Conservation (phyloP, 2,329 filamentous ascomycete genomes). For the Westerdykella sp. region DNA sequence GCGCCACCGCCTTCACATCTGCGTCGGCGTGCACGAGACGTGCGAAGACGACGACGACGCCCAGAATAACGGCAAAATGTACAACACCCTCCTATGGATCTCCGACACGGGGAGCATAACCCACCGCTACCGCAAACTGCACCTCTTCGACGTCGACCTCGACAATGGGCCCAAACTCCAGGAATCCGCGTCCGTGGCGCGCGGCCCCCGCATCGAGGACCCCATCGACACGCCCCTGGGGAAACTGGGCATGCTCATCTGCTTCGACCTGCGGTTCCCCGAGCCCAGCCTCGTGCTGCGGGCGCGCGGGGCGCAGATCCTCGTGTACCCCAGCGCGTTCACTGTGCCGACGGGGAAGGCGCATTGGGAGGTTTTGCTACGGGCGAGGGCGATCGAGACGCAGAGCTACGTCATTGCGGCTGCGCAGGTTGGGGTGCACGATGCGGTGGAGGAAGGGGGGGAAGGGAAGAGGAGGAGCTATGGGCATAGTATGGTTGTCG, state of each 20-base stretch:
- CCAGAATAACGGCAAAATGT: conserved; percentile 43
- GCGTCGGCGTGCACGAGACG: conserved; percentile 72
- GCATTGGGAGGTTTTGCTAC: conserved; percentile 77
- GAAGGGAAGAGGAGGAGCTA: conserved; percentile 65
- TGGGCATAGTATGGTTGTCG: conserved; percentile 77
- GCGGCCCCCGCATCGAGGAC: conserved; percentile 49
- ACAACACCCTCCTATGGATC: conserved; percentile 65
- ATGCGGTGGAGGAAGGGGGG: conserved; percentile 39
- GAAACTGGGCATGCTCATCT: conserved; percentile 72
- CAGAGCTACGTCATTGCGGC: conserved; percentile 83
- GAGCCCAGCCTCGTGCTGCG: conserved; percentile 65
- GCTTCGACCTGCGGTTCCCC: conserved; percentile 84
- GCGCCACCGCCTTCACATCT: conserved; percentile 61
- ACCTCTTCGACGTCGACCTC: conserved; percentile 73
- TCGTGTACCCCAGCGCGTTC: conserved; percentile 87
- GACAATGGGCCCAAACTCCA: conserved; percentile 52
- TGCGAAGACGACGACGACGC: conserved; percentile 51
- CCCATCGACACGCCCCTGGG: conserved; percentile 72
- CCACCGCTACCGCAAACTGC: conserved; percentile 76
- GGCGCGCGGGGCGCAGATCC: conserved; percentile 62
- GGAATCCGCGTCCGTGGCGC: conserved; percentile 63
- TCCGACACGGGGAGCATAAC: conserved; percentile 53
- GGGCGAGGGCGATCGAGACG: conserved; percentile 79
- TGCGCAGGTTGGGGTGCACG: conserved; percentile 69
- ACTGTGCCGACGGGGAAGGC: conserved; percentile 77